Evolutionary conservation across 352 stramenopile species (phyloP).

Genomic region (Phytophthora ohioensis): DNA sequence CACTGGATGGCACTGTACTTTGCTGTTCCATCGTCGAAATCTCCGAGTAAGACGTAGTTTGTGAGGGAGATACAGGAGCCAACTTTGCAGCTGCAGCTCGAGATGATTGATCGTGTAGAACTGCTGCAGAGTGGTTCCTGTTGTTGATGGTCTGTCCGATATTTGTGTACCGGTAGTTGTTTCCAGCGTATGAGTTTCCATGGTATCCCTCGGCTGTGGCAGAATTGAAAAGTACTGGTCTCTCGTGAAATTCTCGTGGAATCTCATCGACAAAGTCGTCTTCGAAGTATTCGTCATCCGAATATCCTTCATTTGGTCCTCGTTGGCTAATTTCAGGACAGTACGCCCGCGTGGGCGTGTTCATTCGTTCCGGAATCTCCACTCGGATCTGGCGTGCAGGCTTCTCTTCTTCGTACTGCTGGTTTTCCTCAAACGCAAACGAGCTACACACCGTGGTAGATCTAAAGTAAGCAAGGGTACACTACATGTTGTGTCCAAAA

Average conservation of each 20-base stretch:
- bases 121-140: not conserved
- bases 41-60: not conserved
- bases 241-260: slow-evolving; percentile 3
- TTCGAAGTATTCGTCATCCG: slow-evolving; percentile 12
- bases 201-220: not conserved
- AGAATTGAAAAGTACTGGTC: not conserved
- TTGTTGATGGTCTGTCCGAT: slow-evolving; percentile 6
- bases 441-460: slow-evolving; percentile 17
- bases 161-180: not conserved
- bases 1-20: not conserved
- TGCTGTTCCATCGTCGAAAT: slow-evolving; percentile 1
- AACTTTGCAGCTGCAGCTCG: not conserved
- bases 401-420: slow-evolving; percentile 31
- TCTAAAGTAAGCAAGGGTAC: slow-evolving; percentile 1
- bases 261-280: slow-evolving; percentile 16
- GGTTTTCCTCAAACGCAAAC: slow-evolving; percentile 33
- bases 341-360: slow-evolving; percentile 4
- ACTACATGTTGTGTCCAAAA: not conserved
- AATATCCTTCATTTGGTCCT: slow-evolving; percentile 13
- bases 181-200: not conserved
- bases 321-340: slow-evolving; percentile 7
- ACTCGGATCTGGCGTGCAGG: slow-evolving; percentile 30
- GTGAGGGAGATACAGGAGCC: not conserved
- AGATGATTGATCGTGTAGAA: not conserved
- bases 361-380: slow-evolving; percentile 33